Conservation (phyloP, 2,329 filamentous ascomycete species). For the Ceratocystis variospora region DNA sequence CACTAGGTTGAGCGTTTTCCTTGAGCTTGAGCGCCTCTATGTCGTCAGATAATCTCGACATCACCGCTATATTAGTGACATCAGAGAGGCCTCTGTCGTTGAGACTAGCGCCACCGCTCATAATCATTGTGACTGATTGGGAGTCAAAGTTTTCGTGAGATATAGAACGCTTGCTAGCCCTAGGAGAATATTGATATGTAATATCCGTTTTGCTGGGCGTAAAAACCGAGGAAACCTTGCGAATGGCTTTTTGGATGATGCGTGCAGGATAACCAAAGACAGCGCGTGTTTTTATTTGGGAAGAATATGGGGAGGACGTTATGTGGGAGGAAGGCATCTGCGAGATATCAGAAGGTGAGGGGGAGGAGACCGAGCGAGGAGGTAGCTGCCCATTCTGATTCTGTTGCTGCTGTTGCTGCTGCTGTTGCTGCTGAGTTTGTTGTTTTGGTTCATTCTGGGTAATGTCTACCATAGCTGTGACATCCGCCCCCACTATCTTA, state of each 20-base stretch:
- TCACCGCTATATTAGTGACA: neutral
- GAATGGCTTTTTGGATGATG: slow-evolving; percentile 17
- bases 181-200: neutral
- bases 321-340: neutral
- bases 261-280: slow-evolving; percentile 14
- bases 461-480: neutral
- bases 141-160: slow-evolving; percentile 5
- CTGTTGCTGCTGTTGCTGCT: neutral
- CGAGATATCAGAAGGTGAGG: neutral
- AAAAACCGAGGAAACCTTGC: slow-evolving; percentile 16
- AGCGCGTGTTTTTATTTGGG: slow-evolving; percentile 13
- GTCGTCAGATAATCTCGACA: neutral
- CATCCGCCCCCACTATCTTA: slow-evolving; percentile 6
- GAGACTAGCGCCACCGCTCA: neutral
- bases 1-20: neutral
- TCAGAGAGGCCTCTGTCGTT: neutral
- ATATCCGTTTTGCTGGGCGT: slow-evolving; percentile 11
- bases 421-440: neutral
- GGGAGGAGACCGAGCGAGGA: neutral
- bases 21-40: neutral
- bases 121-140: neutral
- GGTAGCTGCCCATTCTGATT: neutral
- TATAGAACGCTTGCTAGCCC: neutral
- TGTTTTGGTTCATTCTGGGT: slow-evolving; percentile 9
- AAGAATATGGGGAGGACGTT: slow-evolving; percentile 8